Conservation (phyloP, 179 eudicot species). For the Vitellaria paradoxa region DNA sequence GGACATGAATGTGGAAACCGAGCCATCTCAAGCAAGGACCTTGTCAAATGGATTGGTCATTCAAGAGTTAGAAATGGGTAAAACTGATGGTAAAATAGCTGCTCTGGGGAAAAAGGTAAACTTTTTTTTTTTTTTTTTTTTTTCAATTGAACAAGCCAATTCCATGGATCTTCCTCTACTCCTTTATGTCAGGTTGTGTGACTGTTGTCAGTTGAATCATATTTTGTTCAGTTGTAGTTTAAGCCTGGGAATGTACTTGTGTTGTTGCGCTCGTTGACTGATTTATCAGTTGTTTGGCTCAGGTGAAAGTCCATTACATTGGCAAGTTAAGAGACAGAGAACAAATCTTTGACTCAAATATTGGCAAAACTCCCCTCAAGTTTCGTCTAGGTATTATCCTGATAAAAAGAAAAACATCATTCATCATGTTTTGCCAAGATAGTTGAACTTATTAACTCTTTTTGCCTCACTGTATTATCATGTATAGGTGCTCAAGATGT, state of each 20-base stretch:
- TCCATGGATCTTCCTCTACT: not conserved
- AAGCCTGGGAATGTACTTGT: not conserved
- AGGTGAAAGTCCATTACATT: conserved; percentile 64
- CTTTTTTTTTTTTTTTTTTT: not conserved
- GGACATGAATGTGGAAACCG: conserved; percentile 25
- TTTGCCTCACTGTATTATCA: not conserved
- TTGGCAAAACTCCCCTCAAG: conserved; percentile 49
- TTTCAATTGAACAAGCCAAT: not conserved
- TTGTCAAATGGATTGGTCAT: conserved; percentile 58
- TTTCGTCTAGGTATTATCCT: conserved; percentile 60
- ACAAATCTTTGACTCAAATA: conserved; percentile 44
- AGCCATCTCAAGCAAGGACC: conserved; percentile 36
- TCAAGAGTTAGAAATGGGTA: conserved; percentile 59
- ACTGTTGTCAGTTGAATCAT: not conserved
- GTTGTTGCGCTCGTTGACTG: not conserved
- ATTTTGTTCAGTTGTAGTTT: not conserved
- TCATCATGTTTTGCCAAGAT: not conserved
- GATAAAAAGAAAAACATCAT: not conserved
- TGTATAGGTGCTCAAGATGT: conserved; percentile 49
- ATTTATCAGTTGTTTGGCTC: conserved; percentile 23
- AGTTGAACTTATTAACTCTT: not conserved
- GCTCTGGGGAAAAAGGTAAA: conserved; percentile 66
- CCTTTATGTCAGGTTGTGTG: not conserved
- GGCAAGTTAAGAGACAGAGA: conserved; percentile 60
- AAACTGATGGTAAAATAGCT: conserved; percentile 64